Percentiles rank a stretch among this genome's conserved stretches.
phyloP scores from a whole-genome alignment of 106 monocot species.

The Chionographis japonica region DNA sequence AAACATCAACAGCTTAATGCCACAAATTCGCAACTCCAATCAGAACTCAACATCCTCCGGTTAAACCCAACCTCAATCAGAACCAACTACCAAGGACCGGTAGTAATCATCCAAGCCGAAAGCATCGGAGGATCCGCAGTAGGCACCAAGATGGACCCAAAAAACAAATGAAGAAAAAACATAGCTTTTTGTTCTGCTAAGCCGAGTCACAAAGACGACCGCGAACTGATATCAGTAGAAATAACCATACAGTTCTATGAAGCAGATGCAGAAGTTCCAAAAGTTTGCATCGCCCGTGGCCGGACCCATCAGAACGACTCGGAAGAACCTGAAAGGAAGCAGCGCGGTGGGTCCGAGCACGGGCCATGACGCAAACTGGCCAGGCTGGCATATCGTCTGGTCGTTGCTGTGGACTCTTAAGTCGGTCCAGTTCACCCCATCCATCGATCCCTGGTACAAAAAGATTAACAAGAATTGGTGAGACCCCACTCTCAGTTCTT shows the following conservation, averaged over 20 bases:
- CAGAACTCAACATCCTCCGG: too few relatives aligned
- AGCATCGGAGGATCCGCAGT: too few relatives aligned
- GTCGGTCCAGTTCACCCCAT: constrained; percentile 64
- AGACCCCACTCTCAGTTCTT: neutral
- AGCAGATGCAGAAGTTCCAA: constrained; percentile 91
- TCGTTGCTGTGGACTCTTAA: constrained; percentile 77
- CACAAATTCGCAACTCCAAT: too few relatives aligned
- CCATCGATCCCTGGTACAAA: constrained; percentile 65
- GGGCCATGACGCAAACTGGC: constrained; percentile 87
- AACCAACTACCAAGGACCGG: too few relatives aligned
- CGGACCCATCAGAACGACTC: constrained; percentile 50
- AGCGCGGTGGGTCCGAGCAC: constrained; percentile 50
- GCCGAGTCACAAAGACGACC: too few relatives aligned
- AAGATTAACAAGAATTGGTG: neutral
- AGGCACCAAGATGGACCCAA: too few relatives aligned
- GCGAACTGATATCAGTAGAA: constrained; percentile 34
- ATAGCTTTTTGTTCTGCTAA: too few relatives aligned
- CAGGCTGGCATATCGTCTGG: constrained; percentile 60
- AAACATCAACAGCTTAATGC: too few relatives aligned
- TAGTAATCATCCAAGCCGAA: too few relatives aligned
- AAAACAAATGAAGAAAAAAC: too few relatives aligned
- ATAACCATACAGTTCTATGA: constrained; percentile 84
- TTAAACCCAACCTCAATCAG: too few relatives aligned
- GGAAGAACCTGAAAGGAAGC: constrained; percentile 89
- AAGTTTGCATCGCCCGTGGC: constrained; percentile 36